Percentiles rank a stretch among this genome's conserved stretches.
Evolutionary conservation across 768 basidiomycete genomes (phyloP).

Genomic region (Udeniomyces megalosporus): DNA sequence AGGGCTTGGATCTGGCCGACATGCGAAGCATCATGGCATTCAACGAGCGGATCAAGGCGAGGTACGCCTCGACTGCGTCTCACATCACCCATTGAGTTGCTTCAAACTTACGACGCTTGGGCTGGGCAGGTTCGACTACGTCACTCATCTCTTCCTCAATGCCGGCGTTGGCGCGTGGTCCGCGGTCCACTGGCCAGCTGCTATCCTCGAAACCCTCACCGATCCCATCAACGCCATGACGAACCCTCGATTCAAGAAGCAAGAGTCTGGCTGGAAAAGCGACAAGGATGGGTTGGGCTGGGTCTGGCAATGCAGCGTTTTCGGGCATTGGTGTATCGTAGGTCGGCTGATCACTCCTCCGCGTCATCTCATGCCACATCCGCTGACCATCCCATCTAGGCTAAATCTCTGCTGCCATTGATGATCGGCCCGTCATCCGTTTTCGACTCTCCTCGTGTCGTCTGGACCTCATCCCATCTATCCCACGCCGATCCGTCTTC

Average conservation of each 20-base stretch:
- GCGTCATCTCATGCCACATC: no score
- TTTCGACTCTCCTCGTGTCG: constrained; percentile 38
- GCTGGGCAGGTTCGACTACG: constrained; percentile 48
- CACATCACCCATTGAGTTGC: no score
- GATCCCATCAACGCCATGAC: constrained; percentile 39
- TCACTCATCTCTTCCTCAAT: constrained; percentile 66
- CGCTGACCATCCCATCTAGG: no score
- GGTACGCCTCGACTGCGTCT: no score
- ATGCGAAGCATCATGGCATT: constrained; percentile 49
- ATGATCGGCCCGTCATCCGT: constrained; percentile 26
- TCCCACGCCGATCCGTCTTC: constrained; percentile 32
- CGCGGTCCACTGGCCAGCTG: constrained; percentile 38
- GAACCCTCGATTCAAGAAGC: constrained; percentile 42
- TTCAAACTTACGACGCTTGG: no score
- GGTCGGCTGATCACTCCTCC: constrained; percentile 23
- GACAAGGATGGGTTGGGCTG: constrained; percentile 51
- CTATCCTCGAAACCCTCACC: constrained; percentile 37
- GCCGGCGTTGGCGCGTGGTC: constrained; percentile 53
- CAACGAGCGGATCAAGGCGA: constrained; percentile 38
- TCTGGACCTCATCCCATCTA: constrained; percentile 60
- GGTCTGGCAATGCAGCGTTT: constrained; percentile 73
- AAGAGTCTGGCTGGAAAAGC: constrained; percentile 44
- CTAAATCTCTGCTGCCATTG: constrained; percentile 42
- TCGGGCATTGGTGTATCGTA: constrained; percentile 64
- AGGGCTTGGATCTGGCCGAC: constrained; percentile 48